A percentile compares a stretch with the other conserved stretches of the same genome.
Conservation (phyloP, 2,329 filamentous ascomycete species). For the Byssochlamys sp. region DNA sequence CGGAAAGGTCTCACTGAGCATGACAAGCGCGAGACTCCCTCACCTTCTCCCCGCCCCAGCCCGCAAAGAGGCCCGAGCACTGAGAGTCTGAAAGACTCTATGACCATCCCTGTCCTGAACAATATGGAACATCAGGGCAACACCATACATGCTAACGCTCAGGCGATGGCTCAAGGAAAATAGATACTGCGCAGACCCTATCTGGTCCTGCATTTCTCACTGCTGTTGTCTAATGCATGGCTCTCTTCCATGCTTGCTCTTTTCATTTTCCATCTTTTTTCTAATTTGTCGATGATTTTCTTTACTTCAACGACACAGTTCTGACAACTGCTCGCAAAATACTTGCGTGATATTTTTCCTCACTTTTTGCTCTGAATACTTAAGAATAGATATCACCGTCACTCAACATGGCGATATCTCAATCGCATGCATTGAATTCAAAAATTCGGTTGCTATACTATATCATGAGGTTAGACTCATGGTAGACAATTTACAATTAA, state of each 20-base stretch:
- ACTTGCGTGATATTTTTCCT: not conserved
- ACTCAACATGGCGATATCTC: not conserved
- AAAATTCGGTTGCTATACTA: not conserved
- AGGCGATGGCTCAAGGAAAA: not conserved
- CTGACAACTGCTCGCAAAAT: not conserved
- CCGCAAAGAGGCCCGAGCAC: slow-evolving; percentile 9
- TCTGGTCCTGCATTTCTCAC: not conserved
- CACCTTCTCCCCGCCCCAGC: slow-evolving; percentile 15
- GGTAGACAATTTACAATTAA: not conserved
- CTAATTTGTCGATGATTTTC: not conserved
- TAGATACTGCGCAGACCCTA: not conserved
- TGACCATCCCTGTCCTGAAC: slow-evolving; percentile 18
- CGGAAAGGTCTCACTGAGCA: slow-evolving; percentile 68
- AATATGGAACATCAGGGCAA: slow-evolving; percentile 12
- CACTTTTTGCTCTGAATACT: not conserved
- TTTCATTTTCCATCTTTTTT: not conserved
- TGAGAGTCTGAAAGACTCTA: slow-evolving; percentile 12
- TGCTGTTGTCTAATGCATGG: not conserved
- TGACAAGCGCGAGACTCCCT: slow-evolving; percentile 17
- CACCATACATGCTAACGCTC: not conserved
- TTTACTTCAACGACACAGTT: not conserved
- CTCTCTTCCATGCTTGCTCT: not conserved
- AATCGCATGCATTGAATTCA: not conserved
- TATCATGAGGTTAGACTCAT: not conserved
- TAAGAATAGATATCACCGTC: not conserved